Base-by-base conservation (phyloP, 169 alveolate genomes). In the Plasmodium knowlesi region DNA sequence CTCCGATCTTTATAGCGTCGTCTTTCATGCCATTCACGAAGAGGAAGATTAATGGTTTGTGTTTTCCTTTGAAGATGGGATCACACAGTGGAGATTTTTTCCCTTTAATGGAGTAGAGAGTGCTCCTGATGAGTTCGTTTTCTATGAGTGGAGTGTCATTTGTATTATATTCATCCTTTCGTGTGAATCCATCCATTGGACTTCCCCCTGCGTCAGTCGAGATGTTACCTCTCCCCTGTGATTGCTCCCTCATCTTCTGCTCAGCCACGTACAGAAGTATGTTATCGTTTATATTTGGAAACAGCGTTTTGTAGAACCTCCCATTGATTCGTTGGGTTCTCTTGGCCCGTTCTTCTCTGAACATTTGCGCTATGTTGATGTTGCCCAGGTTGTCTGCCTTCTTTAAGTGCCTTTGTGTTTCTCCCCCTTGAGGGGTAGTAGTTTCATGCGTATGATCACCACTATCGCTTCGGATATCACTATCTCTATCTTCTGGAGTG, bases 51-150 rank as follows among this genome's bases (percentile, higher is more conserved):
- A 85, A 78, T 46, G 92, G 96, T 76, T 76, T 95, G 73, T 84
- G 93, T 70, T 92, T 93, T 14, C 37, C 82, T 54, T 81, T 90
- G 85, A 83, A 92, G 39, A 34, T 71, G 84, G 78, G 96, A 67
- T 90, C 54, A 86, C 89, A 92, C 82, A 95, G 53, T 43, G 84
- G 50, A 70, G 95, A 78, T 46, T 93, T 70, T 72, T 83, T 78
- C 89, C 39, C 54, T 73, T 90, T 71, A 78, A 86, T 57, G 91
- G 92, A 19, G 32, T 61, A 25, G 14, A 8, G 10, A 12, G 2
- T 61, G 14, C 32, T 61, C 12, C 14, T 61, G 6, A 16, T 61
- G 32, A 61, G 74, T 1, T 61, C 10, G 5, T 19, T 61, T 3
- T 61, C 74, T 12, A 5, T 14, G 19, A 0, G 34, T 5, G 10